phyloP scores from a whole-genome alignment of 2,329 filamentous ascomycete species.

The Mariannaea elegans region DNA sequence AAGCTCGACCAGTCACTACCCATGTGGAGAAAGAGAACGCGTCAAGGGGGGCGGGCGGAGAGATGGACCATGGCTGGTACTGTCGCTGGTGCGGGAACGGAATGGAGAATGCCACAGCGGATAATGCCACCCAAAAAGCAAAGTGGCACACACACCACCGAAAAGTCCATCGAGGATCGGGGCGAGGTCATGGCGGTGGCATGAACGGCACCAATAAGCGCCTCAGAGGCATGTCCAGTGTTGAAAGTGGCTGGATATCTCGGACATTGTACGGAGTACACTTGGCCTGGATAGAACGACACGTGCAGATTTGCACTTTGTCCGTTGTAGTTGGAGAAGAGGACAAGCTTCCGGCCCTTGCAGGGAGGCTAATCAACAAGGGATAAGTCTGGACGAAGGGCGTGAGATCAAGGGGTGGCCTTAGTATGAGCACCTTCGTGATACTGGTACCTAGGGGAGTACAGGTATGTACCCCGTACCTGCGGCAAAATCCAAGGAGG shows the following conservation, averaged over 20 bases:
- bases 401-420: constrained; percentile 9
- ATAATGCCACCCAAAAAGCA: constrained; percentile 27
- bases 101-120: constrained; percentile 27
- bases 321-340: background rate
- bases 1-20: constrained; percentile 10
- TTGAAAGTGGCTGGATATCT: background rate
- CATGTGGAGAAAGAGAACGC: constrained; percentile 32
- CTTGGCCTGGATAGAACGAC: too few relatives aligned
- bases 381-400: constrained; percentile 8
- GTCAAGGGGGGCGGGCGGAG: constrained; percentile 25
- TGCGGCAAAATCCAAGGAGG: background rate
- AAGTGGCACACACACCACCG: background rate
- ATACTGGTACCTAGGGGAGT: too few relatives aligned
- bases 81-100: constrained; percentile 25
- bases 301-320: background rate
- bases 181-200: background rate
- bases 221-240: background rate
- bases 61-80: background rate
- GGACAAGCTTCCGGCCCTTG: constrained; percentile 17
- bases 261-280: too few relatives aligned
- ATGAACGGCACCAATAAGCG: background rate
- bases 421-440: constrained; percentile 5
- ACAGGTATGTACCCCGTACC: too few relatives aligned
- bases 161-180: background rate
- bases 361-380: background rate